phyloP scores from a whole-genome alignment of 2,329 filamentous ascomycete genomes.

The Colletotrichum sp. region DNA sequence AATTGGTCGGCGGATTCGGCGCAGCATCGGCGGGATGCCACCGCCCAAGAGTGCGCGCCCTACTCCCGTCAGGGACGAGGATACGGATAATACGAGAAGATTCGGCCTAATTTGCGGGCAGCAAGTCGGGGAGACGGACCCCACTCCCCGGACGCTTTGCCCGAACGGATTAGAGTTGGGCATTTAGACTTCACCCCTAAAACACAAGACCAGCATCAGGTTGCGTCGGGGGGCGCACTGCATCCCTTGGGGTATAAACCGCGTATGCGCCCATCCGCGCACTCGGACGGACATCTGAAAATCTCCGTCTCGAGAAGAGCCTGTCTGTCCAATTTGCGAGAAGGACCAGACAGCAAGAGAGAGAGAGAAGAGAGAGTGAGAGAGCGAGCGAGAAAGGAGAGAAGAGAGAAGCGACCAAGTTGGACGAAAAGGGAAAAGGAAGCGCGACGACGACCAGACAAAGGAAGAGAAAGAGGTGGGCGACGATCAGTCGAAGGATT shows the following conservation, averaged over 20 bases:
- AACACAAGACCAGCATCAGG: slow-evolving; percentile 14
- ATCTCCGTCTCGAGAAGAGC: not conserved
- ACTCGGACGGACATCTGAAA: not conserved
- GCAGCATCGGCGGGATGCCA: not conserved
- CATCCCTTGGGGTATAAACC: slow-evolving; percentile 4
- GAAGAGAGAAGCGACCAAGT: not conserved
- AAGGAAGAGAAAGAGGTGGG: not conserved
- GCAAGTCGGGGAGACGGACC: not conserved
- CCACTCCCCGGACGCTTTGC: not conserved
- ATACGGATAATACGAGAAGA: not conserved
- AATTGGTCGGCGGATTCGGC: not conserved
- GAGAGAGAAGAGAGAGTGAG: not conserved
- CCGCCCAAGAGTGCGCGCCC: not conserved
- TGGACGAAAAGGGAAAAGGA: not conserved
- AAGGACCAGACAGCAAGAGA: not conserved
- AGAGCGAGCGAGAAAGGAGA: not conserved
- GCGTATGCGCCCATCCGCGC: not conserved
- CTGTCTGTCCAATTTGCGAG: not conserved
- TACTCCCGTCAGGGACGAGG: not conserved
- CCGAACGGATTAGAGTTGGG: not conserved
- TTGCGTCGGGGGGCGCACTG: not conserved
- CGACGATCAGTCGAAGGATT: not conserved
- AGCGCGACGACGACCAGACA: not conserved
- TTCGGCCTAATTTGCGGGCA: not conserved
- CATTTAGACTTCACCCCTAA: slow-evolving; percentile 16